Percentiles rank a stretch among this genome's conserved stretches.
Evolutionary conservation across 1,284 basidiomycete genomes (phyloP).

Genomic region (Porodaedalea pini): DNA sequence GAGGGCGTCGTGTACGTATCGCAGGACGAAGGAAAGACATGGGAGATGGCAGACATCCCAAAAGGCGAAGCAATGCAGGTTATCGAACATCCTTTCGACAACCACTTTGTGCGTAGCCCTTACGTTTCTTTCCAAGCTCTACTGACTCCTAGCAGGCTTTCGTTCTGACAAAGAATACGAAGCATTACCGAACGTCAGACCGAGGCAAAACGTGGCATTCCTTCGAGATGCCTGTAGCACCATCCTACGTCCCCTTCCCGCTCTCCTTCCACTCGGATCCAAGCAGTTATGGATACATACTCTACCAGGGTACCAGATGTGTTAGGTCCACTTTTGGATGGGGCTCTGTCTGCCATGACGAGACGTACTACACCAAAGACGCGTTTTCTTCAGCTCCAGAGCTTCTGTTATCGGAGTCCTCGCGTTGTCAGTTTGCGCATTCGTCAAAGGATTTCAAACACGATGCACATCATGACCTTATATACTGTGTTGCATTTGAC

Average conservation of each 20-base stretch:
- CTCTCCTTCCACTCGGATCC: constrained; percentile 82
- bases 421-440: constrained; percentile 83
- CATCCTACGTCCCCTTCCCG: constrained; percentile 58
- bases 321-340: constrained; percentile 50
- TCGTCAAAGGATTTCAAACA: constrained; percentile 76
- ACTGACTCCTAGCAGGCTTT: constrained; percentile 59
- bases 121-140: constrained; percentile 21
- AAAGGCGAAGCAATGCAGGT: constrained; percentile 66
- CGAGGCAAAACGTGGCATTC: constrained; percentile 81
- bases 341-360: constrained; percentile 70
- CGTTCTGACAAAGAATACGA: constrained; percentile 65
- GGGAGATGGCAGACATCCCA: constrained; percentile 65
- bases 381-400: constrained; percentile 64
- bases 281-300: constrained; percentile 65
- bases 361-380: constrained; percentile 86
- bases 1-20: constrained; percentile 75
- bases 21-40: constrained; percentile 86
- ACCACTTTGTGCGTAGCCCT: constrained; percentile 54
- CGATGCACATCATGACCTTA: constrained; percentile 64
- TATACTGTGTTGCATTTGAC: constrained; percentile 88
- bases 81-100: constrained; percentile 86
- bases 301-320: constrained; percentile 83
- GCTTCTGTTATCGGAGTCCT: constrained; percentile 64
- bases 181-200: constrained; percentile 83
- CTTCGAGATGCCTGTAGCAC: constrained; percentile 66